Conservation (phyloP, 2,329 filamentous ascomycete genomes). For the Hymenoscyphus occultus region DNA sequence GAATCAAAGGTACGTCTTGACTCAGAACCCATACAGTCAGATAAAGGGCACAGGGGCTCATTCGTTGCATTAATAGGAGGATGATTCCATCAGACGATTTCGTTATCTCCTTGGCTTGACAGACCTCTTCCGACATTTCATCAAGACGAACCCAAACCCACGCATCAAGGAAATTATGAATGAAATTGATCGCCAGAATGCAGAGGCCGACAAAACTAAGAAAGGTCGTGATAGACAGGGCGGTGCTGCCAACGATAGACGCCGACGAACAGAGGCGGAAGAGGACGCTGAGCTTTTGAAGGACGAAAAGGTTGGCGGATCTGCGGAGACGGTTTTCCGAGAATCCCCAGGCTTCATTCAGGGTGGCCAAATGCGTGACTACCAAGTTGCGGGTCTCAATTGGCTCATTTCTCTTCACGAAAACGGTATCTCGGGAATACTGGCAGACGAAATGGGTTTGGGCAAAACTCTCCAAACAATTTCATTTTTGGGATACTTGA, state of each 20-base stretch:
- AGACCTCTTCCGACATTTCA: constrained; percentile 97
- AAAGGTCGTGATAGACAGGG: constrained; percentile 78
- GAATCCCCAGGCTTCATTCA: constrained; percentile 90
- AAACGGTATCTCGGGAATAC: constrained; percentile 96
- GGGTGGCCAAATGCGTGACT: constrained; percentile 86
- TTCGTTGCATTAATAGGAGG: constrained; percentile 57
- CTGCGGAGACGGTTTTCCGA: constrained; percentile 85
- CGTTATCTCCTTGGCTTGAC: constrained; percentile 92
- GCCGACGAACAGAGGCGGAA: constrained; percentile 90
- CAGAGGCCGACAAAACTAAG: constrained; percentile 66
- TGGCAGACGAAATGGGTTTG: constrained; percentile 98
- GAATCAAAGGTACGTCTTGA: constrained; percentile 73
- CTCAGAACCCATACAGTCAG: not conserved
- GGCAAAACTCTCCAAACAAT: constrained; percentile 98
- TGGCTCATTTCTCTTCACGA: constrained; percentile 98
- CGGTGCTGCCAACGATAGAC: constrained; percentile 73
- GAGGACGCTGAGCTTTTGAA: constrained; percentile 87
- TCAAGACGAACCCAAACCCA: constrained; percentile 94
- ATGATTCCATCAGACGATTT: constrained; percentile 92
- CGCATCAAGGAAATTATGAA: constrained; percentile 90
- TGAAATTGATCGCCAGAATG: constrained; percentile 92
- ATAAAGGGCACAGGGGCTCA: not conserved
- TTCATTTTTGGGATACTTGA: constrained; percentile 89
- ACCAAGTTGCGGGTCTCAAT: constrained; percentile 92
- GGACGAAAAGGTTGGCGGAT: constrained; percentile 84